These are phyloP conservation scores for Xylaria curta DNA, from an alignment of 495 filamentous ascomycete genomes.

Conservation along the genomic window DNA sequence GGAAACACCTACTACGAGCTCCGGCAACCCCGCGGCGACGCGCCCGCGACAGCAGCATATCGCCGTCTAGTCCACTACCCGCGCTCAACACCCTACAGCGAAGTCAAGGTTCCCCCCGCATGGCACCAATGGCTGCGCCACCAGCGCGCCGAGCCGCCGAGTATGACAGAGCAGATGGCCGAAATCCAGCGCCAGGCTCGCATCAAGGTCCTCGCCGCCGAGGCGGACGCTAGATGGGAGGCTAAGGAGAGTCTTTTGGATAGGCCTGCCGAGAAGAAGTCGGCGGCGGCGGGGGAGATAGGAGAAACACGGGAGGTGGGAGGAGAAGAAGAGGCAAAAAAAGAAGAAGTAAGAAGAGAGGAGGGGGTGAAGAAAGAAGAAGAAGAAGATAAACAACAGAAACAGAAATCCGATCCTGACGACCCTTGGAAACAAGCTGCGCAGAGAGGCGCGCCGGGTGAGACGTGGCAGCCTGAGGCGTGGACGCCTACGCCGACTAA, in stretches of 20 bases:
- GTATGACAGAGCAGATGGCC: conserved; percentile 72
- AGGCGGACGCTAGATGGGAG: conserved; percentile 87
- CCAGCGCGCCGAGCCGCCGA: conserved; percentile 72
- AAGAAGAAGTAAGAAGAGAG: conserved; percentile 29
- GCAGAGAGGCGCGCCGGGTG: conserved; percentile 58
- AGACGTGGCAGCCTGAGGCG: conserved; percentile 76
- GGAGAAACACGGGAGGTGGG: conserved; percentile 32
- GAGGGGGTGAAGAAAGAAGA: too few relatives aligned
- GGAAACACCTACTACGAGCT: conserved; percentile 98
- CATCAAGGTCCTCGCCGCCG: conserved; percentile 74
- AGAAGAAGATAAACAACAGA: conserved; percentile 27
- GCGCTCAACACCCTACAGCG: conserved; percentile 65
- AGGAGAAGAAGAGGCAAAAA: conserved; percentile 34
- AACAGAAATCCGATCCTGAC: conserved; percentile 39
- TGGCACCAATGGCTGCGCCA: conserved; percentile 98
- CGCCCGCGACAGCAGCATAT: conserved; percentile 55
- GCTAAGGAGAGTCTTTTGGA: conserved; percentile 63
- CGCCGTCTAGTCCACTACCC: conserved; percentile 74
- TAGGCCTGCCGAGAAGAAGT: conserved; percentile 31
- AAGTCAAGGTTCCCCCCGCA: conserved; percentile 69
- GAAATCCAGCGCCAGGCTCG: conserved; percentile 71
- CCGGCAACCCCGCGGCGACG: conserved; percentile 64
- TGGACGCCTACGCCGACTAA: conserved; percentile 64
- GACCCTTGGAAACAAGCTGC: conserved; percentile 67
- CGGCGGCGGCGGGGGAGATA: neutral